These are phyloP conservation scores for Tephrocybe sp. DNA, from an alignment of 768 basidiomycete species.

Conservation along the genomic window DNA sequence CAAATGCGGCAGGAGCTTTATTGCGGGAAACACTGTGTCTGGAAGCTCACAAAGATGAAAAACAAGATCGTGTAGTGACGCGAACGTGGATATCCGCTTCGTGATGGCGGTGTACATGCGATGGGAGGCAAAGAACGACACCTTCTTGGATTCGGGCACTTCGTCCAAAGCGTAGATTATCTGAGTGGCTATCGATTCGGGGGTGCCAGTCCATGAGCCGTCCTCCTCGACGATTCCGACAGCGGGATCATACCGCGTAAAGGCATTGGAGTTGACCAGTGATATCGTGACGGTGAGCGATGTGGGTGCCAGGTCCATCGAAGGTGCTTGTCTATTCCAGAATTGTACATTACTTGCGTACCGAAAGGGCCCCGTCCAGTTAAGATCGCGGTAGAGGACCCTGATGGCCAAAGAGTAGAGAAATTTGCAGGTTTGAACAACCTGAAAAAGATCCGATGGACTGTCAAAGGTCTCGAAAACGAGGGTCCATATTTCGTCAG, in stretches of 20 bases:
- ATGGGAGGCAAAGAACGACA: slow-evolving; percentile 14
- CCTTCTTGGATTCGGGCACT: not conserved
- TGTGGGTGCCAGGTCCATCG: slow-evolving; percentile 12
- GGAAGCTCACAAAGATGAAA: slow-evolving; percentile 39
- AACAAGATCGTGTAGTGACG: slow-evolving; percentile 34
- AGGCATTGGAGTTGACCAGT: slow-evolving; percentile 6
- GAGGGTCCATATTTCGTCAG: slow-evolving; percentile 18
- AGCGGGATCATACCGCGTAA: slow-evolving; percentile 10
- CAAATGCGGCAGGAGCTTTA: slow-evolving; percentile 37
- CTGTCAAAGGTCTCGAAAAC: slow-evolving; percentile 16
- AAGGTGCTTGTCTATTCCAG: slow-evolving; percentile 8
- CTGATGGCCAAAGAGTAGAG: slow-evolving; percentile 18
- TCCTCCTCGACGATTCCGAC: slow-evolving; percentile 17
- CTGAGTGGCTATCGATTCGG: not conserved
- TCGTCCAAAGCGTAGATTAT: not conserved
- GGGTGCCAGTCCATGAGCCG: slow-evolving; percentile 11
- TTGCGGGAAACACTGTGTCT: slow-evolving; percentile 29
- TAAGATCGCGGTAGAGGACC: slow-evolving; percentile 18
- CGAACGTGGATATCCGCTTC: slow-evolving; percentile 24
- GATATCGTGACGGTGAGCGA: slow-evolving; percentile 17
- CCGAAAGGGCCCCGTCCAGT: slow-evolving; percentile 16
- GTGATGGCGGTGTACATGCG: slow-evolving; percentile 14
- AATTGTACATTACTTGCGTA: slow-evolving; percentile 14
- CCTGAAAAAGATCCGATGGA: slow-evolving; percentile 16
- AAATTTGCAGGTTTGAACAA: slow-evolving; percentile 15